Conservation (phyloP, 495 filamentous ascomycete genomes). For the Mytilinidion resinicola region DNA sequence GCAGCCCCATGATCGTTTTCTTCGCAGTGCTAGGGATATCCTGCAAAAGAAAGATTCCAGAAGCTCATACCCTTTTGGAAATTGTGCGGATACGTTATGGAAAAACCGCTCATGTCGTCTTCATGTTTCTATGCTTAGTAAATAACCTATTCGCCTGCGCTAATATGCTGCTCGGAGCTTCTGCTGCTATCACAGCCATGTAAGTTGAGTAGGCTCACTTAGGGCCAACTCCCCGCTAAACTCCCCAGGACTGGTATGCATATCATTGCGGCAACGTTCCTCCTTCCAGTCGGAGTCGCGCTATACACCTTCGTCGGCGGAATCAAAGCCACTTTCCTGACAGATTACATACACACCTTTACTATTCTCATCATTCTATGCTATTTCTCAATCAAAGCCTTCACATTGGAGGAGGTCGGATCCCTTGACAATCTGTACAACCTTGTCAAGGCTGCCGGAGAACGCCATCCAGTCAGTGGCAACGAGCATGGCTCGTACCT, state of each 20-base stretch:
- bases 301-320: conserved; percentile 44
- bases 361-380: conserved; percentile 38
- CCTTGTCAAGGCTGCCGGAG: conserved; percentile 17
- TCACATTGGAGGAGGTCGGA: conserved; percentile 21
- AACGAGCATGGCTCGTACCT: conserved; percentile 27
- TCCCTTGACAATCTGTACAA: conserved; percentile 23
- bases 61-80: conserved; percentile 28
- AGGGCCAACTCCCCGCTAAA: not conserved
- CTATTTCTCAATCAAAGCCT: conserved; percentile 37
- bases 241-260: conserved; percentile 39
- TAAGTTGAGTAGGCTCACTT: conserved; percentile 24
- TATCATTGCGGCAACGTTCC: conserved; percentile 41
- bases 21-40: conserved; percentile 25
- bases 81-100: conserved; percentile 29
- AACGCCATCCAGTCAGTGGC: conserved; percentile 15
- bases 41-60: conserved; percentile 25
- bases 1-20: conserved; percentile 25
- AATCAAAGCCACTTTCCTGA: conserved; percentile 43
- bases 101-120: conserved; percentile 50
- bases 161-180: conserved; percentile 43
- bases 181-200: conserved; percentile 30
- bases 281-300: conserved; percentile 39
- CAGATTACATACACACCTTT: conserved; percentile 21
- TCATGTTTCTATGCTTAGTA: conserved; percentile 40
- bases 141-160: conserved; percentile 44